These are phyloP conservation scores for Pseudocercospora macadamiae DNA, from an alignment of 2,329 filamentous ascomycete genomes.

Conservation along the genomic window DNA sequence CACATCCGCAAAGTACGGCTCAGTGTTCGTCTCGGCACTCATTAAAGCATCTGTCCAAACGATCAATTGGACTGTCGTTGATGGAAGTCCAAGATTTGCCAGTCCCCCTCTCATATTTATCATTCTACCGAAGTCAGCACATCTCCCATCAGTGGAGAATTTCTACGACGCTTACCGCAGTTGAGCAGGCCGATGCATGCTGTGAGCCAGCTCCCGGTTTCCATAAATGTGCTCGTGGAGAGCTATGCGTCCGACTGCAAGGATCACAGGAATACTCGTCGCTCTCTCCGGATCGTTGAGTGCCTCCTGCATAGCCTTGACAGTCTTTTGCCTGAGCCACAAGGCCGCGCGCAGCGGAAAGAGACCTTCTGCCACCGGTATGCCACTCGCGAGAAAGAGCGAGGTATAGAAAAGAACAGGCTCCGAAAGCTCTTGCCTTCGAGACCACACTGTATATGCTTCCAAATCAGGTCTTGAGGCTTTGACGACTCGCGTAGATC, in stretches of 20 bases:
- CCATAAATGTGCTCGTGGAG: slow-evolving; percentile 32
- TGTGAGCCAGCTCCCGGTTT: slow-evolving; percentile 23
- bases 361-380: slow-evolving; percentile 26
- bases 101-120: slow-evolving; percentile 24
- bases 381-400: slow-evolving; percentile 29
- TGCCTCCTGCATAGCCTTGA: slow-evolving; percentile 30
- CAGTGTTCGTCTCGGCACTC: slow-evolving; percentile 19
- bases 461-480: slow-evolving; percentile 18
- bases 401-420: slow-evolving; percentile 29
- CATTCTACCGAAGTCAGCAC: slow-evolving; percentile 15
- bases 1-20: slow-evolving; percentile 21
- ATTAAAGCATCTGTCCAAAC: slow-evolving; percentile 25
- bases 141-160: background rate
- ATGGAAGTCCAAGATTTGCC: slow-evolving; percentile 19
- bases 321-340: slow-evolving; percentile 23
- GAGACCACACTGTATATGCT: slow-evolving; percentile 24
- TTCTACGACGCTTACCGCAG: slow-evolving; percentile 6
- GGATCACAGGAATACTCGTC: slow-evolving; percentile 28
- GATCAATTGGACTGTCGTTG: slow-evolving; percentile 22
- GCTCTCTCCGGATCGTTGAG: slow-evolving; percentile 24
- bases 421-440: slow-evolving; percentile 27
- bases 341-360: slow-evolving; percentile 23
- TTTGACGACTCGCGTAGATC: slow-evolving; percentile 24
- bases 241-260: slow-evolving; percentile 31
- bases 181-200: slow-evolving; percentile 27